These are phyloP conservation scores for Antrodiella citrinella DNA, from an alignment of 768 basidiomycete species.

Conservation along the genomic window DNA sequence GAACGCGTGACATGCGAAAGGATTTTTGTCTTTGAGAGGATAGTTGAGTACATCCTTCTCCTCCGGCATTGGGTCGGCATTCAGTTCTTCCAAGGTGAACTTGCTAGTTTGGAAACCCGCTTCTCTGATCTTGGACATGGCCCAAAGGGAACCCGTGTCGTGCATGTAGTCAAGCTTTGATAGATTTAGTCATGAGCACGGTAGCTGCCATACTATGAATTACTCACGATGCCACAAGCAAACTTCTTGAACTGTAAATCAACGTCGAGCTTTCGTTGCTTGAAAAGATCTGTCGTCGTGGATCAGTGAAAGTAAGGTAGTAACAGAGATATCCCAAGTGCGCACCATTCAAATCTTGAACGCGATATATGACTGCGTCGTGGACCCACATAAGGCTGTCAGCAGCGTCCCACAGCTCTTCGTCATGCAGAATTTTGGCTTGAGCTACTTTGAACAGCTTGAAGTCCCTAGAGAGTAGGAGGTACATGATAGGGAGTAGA, in stretches of 20 bases:
- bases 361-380: slow-evolving; percentile 11
- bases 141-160: neutral
- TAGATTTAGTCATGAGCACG: no score
- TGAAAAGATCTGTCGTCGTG: slow-evolving; percentile 14
- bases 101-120: neutral
- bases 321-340: neutral
- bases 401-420: slow-evolving; percentile 13
- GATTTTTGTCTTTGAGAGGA: neutral
- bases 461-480: slow-evolving; percentile 23
- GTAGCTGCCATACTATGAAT: no score
- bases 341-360: slow-evolving; percentile 9
- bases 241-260: slow-evolving; percentile 18
- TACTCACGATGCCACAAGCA: slow-evolving; percentile 20
- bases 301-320: neutral
- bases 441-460: slow-evolving; percentile 21
- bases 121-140: neutral
- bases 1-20: neutral
- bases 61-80: neutral
- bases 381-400: slow-evolving; percentile 14
- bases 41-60: neutral
- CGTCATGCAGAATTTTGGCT: slow-evolving; percentile 16
- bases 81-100: neutral
- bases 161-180: neutral
- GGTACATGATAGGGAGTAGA: slow-evolving; percentile 18
- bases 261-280: slow-evolving; percentile 17